Evolutionary conservation across 1,284 basidiomycete species (phyloP), one percentile per base, ranked within the genome.

Genomic region (Heterobasidion irregulare): DNA sequence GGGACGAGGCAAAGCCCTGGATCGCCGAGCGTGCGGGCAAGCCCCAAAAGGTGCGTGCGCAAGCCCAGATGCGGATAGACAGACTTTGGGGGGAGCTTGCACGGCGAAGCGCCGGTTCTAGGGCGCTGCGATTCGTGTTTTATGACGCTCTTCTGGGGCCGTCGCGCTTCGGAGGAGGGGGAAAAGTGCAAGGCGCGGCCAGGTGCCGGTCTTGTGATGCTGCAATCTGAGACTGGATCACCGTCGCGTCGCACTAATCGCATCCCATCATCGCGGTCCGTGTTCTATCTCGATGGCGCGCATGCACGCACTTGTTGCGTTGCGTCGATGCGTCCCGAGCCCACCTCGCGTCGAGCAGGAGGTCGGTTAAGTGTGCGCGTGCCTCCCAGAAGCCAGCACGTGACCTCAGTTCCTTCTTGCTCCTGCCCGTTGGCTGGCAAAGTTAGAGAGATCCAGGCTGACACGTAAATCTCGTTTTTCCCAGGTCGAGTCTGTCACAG

Each of bases 11-110:
- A 19, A 88, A 82, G 65, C 77, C 82, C 56, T 99, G 96, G 96
- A 93, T 99, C 69, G 70, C 78, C 58, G 84, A 89, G 65, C 82
- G 89, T 44, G 96, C 96, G 50, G 96, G 96, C 64, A 98, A 98
- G 75, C 89, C 87, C 52, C 92, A 95, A 70, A 86, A 92, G 79
- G 91, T 92, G 63, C 59, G 76, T 48, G 64, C 64, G 47, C 34
- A 53, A 52, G 55, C 51, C 41, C 48, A 32, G 16, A 38, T 38
- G 49, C 49, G 16, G 15, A 13, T 48, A 41, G 38, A 41, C 26
- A 26, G 26, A 26, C 32, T 10, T 26, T 26, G 26, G 26, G 26
- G 26, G 26, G 26, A 26, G 26, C 26, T 26, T 26, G 26, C 26
- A 41, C 38, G 10, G 38, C 38, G 38, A 10, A 7, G n/a, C 10